Base-by-base conservation (phyloP, 495 filamentous ascomycete genomes). In the Penicillium odoratum region DNA sequence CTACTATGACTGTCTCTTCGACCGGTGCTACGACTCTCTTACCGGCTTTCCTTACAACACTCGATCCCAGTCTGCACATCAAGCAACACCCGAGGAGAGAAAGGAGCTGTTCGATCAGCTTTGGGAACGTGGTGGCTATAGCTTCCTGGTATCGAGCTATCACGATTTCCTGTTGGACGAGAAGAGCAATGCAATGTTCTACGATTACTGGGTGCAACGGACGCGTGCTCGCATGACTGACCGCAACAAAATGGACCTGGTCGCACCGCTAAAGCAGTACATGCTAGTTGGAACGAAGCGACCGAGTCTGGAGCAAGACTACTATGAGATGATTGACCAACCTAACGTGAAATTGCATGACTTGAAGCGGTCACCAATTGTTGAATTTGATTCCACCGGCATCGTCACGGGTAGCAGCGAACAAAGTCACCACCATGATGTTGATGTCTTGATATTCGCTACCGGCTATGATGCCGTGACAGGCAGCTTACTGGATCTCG, bases 401-500 rank as follows among this genome's bases (percentile, higher is more conserved):
- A 77, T 85, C 48, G 60, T 69, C 31, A 67, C 63, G 3, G 26
- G 67, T 66, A 52, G 73, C 49, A 63, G 77, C 50, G 65, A 73
- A 18, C 8, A 5, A 16, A 44, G 18, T 7, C 65, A 53, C 30
- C 58, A 72, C 16, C 68, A 76, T n/a, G 77, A 82, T 16, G 68
- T 83, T 10, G 80, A 78, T 51, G 55, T 78, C 0, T 69, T 84
- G 53, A 71, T 69, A 16, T 67, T 83, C 25, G 81, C 81, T 0
- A 83, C 82, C 0, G 82, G 81, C n/a, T 85, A 81, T 61, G 79
- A 84, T 62, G 75, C 71, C 15, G 73, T 79, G 9, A 82, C 79
- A 1, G 81, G 80, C 6, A 73, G 78, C 6, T 60, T 83, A 46
- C 73, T 76, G 1, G 64, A 69, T 10, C 72, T 85, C 46, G 75